A percentile compares a stretch with the other conserved stretches of the same genome.
Conservation (phyloP, 768 basidiomycete species). For the Kwoniella sp. region DNA sequence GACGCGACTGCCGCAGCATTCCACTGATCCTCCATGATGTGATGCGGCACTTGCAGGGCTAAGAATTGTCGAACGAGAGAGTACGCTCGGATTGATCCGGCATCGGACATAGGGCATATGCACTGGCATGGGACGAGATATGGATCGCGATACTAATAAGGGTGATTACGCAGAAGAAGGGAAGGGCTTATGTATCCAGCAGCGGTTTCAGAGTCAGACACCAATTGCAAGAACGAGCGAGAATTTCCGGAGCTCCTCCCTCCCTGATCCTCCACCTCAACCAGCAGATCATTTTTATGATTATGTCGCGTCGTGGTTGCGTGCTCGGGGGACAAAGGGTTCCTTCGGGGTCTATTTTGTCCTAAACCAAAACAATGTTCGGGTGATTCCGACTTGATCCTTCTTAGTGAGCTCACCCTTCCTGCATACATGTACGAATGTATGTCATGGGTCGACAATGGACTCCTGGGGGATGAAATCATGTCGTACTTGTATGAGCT, state of each 20-base stretch:
- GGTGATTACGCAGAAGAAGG: neutral
- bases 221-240: neutral
- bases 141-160: neutral
- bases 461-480: no score
- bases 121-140: no score
- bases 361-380: neutral
- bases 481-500: no score
- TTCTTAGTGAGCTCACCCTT: no score
- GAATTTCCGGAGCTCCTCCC: neutral
- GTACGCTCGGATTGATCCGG: neutral
- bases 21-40: neutral
- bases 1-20: neutral
- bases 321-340: slow-evolving; percentile 2
- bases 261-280: no score
- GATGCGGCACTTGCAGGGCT: neutral
- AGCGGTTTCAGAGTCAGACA: no score
- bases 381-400: slow-evolving; percentile 3
- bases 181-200: neutral
- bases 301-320: neutral
- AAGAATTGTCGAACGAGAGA: neutral
- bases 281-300: neutral
- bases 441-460: neutral
- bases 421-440: no score
- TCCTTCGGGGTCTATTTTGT: neutral
- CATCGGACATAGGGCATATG: neutral